Evolutionary conservation across 257 asterid species (phyloP), one percentile per base, ranked within the genome.

Genomic region (Nicotiana obtusifolia): DNA sequence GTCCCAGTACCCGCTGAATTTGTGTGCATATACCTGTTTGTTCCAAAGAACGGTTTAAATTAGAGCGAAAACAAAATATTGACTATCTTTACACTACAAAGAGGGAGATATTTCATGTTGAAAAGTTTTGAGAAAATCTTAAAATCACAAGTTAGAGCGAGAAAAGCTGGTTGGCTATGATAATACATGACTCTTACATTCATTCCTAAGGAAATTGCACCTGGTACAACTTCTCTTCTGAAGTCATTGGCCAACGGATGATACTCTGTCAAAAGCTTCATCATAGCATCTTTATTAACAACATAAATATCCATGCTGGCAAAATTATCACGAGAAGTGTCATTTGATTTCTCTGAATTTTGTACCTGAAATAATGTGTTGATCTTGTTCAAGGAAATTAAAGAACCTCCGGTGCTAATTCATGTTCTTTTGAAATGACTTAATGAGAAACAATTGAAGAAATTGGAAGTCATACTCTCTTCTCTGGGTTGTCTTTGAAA

Each of bases 281-380:
- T 86, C 95, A 95, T 91, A 11, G 85, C 86, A 84, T 91, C 89
- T 84, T 88, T 90, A 81, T 89, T 92, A 9, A 93, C 87, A 44
- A 88, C 97, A 89, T 88, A 95, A 73, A 95, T 92, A 59, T 95
- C 98, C 99, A 95, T 95, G 84, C 97, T 85, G 10, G 89, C 85
- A 77, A 85, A 91, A 35, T 49, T 66, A 31, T 57, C 15, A 0
- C 33, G 60, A 53, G 9, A 82, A 49, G 69, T 82, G 1, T 77
- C 78, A 62, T 44, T 84, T 15, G 4, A 71, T 33, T 77, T 68
- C 20, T 14, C 62, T 7, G 78, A 30, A 35, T 68, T 13, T 33
- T 86, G 85, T 35, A 65, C 89, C 97, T 90, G 92, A 81, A 87
- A 81, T 22, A 22, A 73, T 1, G 56, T n/a, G 11, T 37, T n/a